Percentiles rank a stretch among this genome's conserved stretches.
Evolutionary conservation across 2,329 filamentous ascomycete species (phyloP).

Genomic region (Fusarium nisikadoi): DNA sequence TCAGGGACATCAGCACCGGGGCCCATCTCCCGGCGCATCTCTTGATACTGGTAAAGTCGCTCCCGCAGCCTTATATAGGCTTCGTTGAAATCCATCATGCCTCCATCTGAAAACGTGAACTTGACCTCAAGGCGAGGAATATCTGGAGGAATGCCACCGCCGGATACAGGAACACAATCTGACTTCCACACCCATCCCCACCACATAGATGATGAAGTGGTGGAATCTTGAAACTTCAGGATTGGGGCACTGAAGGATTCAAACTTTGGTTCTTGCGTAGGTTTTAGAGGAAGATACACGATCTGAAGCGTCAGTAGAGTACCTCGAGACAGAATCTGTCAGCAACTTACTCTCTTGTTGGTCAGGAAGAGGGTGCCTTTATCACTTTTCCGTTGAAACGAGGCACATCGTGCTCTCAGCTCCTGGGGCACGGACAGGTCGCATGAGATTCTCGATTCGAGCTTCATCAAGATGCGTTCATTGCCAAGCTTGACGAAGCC

Average conservation of each 20-base stretch:
- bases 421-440: constrained; percentile 77
- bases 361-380: constrained; percentile 83
- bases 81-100: constrained; percentile 90
- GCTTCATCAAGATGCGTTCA: constrained; percentile 84
- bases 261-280: constrained; percentile 69
- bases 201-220: constrained; percentile 83
- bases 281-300: constrained; percentile 83
- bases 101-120: constrained; percentile 92
- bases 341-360: constrained; percentile 77
- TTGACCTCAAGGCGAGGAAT: constrained; percentile 81
- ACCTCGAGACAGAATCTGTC: neutral
- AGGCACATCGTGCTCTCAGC: constrained; percentile 67
- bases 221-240: constrained; percentile 86
- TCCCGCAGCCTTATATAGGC: constrained; percentile 88
- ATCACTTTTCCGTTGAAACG: constrained; percentile 77
- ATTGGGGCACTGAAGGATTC: constrained; percentile 92
- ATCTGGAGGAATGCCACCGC: constrained; percentile 82
- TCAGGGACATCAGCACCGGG: constrained; percentile 74
- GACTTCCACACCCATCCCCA: constrained; percentile 94
- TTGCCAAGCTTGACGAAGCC: constrained; percentile 86
- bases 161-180: constrained; percentile 80
- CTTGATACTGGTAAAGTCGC: constrained; percentile 81
- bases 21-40: constrained; percentile 77
- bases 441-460: constrained; percentile 81
- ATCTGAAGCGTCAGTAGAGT: constrained; percentile 63